phyloP scores from a whole-genome alignment of 192 early-diverging fungal species.

The Coemansia sp. region DNA sequence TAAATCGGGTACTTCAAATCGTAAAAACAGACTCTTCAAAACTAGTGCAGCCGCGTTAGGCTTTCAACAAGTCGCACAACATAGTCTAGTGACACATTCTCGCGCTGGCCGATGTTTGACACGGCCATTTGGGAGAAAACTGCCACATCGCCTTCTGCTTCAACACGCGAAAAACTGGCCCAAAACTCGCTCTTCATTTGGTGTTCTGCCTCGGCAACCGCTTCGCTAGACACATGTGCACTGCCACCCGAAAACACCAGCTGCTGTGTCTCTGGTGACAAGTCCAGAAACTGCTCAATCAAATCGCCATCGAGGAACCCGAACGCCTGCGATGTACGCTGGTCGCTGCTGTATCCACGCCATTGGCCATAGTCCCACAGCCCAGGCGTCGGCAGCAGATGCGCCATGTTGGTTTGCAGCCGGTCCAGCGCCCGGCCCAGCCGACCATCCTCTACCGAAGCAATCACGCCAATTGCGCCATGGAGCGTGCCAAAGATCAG shows the following conservation, averaged over 20 bases:
- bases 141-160: slow-evolving; percentile 28
- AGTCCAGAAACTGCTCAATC: slow-evolving; percentile 80
- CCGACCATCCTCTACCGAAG: slow-evolving; percentile 61
- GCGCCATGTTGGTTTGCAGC: slow-evolving; percentile 66
- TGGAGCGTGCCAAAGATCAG: slow-evolving; percentile 77
- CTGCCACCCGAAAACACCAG: slow-evolving; percentile 36
- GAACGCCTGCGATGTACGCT: slow-evolving; percentile 39
- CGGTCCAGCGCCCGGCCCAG: slow-evolving; percentile 58
- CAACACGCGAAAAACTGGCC: slow-evolving; percentile 22
- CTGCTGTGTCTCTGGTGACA: slow-evolving; percentile 54
- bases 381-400: slow-evolving; percentile 58
- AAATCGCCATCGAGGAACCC: slow-evolving; percentile 90
- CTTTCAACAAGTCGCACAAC: slow-evolving; percentile 44
- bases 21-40: too few relatives aligned
- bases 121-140: slow-evolving; percentile 30
- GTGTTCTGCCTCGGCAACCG: slow-evolving; percentile 12
- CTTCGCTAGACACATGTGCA: not conserved
- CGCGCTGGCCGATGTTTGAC: slow-evolving; percentile 35
- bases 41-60: slow-evolving; percentile 34
- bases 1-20: too few relatives aligned
- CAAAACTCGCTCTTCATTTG: slow-evolving; percentile 27
- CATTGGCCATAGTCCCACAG: slow-evolving; percentile 47
- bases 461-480: slow-evolving; percentile 78
- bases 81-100: slow-evolving; percentile 31
- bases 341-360: slow-evolving; percentile 64